Evolutionary conservation across 2,329 filamentous ascomycete species (phyloP), one percentile per base, ranked within the genome.

Genomic region (Phialemonium atrogriseum): DNA sequence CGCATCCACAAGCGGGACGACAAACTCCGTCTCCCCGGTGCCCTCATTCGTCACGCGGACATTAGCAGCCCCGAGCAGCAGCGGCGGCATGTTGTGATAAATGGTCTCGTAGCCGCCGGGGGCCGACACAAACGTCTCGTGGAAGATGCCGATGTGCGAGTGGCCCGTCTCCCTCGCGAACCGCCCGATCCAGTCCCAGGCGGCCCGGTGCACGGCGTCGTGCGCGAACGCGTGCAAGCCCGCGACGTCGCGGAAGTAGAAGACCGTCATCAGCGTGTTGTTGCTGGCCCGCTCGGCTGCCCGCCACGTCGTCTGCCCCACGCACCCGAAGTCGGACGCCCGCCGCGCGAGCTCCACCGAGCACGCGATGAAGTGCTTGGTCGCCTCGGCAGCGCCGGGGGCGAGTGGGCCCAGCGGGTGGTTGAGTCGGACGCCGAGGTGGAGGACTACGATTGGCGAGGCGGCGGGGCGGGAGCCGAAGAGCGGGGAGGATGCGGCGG

Each of bases 161-260:
- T 52, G 38, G 16, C 58, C 44, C 26, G 45, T 47, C 30, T 45
- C 48, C 25, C 29, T 34, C 18, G 30, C 27, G 6, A 37, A 39
- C 2, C 13, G 16, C 33, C 59, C 56, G 48, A 62, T 70, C 62
- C 63, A 73, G 27, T 66, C 58, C 69, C 67, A 70, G 1, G 50
- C 62, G 22, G 57, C 47, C 10, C 62, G 57, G 43, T 77, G 73
- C 7, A 63, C 34, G 6, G 55, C 44, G 27, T 57, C 58, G 31
- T 72, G 64, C 2, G 72, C 70, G 39, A 71, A 77, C 11, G 48
- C 50, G 44, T 75, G 62, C 11, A 77, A 45, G 10, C 60, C 59
- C 24, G 65, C 65, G 11, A 66, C 35, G 33, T 58, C 54, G 21
- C 58, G 55, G 50, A 76, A 77, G 55, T 73, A 75, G 44, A 60